Conservation (phyloP, 2,329 filamentous ascomycete genomes). For the Mycocentrospora acerina region DNA sequence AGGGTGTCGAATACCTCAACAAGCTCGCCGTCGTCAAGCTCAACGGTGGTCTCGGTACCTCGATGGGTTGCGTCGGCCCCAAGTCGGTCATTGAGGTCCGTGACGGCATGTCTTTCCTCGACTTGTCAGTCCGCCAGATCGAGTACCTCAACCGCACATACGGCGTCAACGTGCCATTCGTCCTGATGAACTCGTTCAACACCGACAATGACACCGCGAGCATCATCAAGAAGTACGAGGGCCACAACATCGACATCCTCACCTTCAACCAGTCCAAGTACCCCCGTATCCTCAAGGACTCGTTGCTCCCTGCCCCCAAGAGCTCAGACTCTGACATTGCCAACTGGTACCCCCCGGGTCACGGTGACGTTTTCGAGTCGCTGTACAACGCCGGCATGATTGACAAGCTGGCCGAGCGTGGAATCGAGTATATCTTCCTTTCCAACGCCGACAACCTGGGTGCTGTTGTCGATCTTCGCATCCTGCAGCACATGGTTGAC, state of each 20-base stretch:
- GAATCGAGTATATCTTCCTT: slow-evolving; percentile 96
- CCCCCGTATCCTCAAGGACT: slow-evolving; percentile 97
- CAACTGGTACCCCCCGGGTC: slow-evolving; percentile 98
- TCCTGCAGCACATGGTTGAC: slow-evolving; percentile 99
- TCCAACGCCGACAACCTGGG: slow-evolving; percentile 99
- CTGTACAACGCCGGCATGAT: slow-evolving; percentile 99
- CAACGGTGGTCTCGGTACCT: slow-evolving; percentile 98
- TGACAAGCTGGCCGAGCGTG: slow-evolving; percentile 91
- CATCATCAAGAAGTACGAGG: slow-evolving; percentile 99
- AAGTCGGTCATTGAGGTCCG: slow-evolving; percentile 99
- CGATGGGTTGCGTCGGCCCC: slow-evolving; percentile 98
- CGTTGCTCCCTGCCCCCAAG: slow-evolving; percentile 93
- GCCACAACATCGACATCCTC: slow-evolving; percentile 98
- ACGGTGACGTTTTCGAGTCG: slow-evolving; percentile 99
- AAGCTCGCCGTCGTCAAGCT: slow-evolving; percentile 99
- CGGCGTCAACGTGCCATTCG: slow-evolving; percentile 93
- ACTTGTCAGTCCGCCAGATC: slow-evolving; percentile 97
- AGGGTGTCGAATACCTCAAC: slow-evolving; percentile 91
- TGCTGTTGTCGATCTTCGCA: slow-evolving; percentile 95
- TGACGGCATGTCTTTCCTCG: slow-evolving; percentile 99
- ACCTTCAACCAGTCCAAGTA: slow-evolving; percentile 99
- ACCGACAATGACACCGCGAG: slow-evolving; percentile 96
- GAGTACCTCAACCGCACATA: slow-evolving; percentile 99
- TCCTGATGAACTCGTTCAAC: slow-evolving; percentile 99
- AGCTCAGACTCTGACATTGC: slow-evolving; percentile 80